phyloP scores from a whole-genome alignment of 768 basidiomycete species.

The Tulasnella sp. region DNA sequence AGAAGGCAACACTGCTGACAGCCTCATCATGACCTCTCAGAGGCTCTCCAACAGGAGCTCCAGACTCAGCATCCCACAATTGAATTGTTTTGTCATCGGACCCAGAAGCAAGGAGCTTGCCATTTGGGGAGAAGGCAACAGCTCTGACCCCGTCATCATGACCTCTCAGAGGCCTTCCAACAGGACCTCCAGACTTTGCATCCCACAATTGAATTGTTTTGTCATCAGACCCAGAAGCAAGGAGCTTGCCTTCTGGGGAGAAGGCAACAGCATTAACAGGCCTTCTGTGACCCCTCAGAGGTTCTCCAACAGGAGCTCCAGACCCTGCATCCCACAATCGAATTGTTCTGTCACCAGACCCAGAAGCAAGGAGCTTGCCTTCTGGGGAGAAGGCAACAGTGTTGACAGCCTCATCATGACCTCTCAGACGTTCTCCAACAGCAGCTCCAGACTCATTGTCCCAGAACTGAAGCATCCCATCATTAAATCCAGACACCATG shows the following conservation, averaged over 20 bases:
- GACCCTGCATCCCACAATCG: constrained; percentile 39
- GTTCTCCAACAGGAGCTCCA: not conserved
- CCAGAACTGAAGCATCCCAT: constrained; percentile 42
- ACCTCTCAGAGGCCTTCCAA: not conserved
- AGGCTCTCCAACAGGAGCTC: not conserved
- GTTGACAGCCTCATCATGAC: constrained; percentile 30
- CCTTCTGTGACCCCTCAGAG: not conserved
- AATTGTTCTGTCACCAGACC: constrained; percentile 37
- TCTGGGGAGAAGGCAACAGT: constrained; percentile 38
- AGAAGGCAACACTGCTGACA: not conserved
- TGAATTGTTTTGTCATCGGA: constrained; percentile 1
- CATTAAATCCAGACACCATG: constrained; percentile 27
- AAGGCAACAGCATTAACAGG: constrained; percentile 42
- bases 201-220: constrained; percentile 11
- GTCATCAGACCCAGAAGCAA: constrained; percentile 12
- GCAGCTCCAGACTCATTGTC: constrained; percentile 34
- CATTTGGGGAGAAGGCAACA: constrained; percentile 16
- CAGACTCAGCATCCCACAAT: constrained; percentile 7
- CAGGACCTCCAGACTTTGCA: not conserved
- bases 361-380: constrained; percentile 36
- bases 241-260: constrained; percentile 65
- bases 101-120: not conserved
- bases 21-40: not conserved
- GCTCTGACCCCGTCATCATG: constrained; percentile 3
- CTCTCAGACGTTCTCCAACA: constrained; percentile 19